phyloP scores from a whole-genome alignment of 2,329 filamentous ascomycete genomes.

The Pyrenophora teres region DNA sequence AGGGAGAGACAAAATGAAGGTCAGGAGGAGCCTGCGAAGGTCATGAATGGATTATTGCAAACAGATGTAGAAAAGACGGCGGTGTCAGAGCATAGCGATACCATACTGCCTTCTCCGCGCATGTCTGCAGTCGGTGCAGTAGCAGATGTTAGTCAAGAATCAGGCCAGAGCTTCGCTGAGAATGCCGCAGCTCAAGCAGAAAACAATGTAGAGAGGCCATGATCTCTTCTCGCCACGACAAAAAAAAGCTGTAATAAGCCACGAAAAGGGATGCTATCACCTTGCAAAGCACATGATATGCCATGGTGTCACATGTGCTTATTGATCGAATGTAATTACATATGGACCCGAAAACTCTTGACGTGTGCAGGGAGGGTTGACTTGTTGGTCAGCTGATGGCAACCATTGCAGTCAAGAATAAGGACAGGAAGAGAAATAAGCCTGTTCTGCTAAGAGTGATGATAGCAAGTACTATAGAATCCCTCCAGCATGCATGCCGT shows the following conservation, averaged over 20 bases:
- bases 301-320: background rate
- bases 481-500: conserved; percentile 37
- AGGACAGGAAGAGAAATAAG: conserved; percentile 16
- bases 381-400: no score
- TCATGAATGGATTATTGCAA: background rate
- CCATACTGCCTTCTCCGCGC: conserved; percentile 1
- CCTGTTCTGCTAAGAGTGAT: conserved; percentile 37
- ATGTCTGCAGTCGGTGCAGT: conserved; percentile 3
- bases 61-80: background rate
- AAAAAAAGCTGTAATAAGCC: no score
- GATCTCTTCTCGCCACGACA: background rate
- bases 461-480: conserved; percentile 41
- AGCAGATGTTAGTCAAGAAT: background rate
- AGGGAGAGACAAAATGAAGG: background rate
- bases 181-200: no score
- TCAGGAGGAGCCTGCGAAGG: background rate
- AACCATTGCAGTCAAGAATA: background rate
- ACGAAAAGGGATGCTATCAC: no score
- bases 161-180: no score
- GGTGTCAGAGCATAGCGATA: background rate
- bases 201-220: background rate
- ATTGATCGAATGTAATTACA: no score
- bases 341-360: background rate
- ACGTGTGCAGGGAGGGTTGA: background rate
- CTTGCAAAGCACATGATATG: background rate